phyloP scores from a whole-genome alignment of 176 grass and related monocot genomes.

The Luzula sylvatica region DNA sequence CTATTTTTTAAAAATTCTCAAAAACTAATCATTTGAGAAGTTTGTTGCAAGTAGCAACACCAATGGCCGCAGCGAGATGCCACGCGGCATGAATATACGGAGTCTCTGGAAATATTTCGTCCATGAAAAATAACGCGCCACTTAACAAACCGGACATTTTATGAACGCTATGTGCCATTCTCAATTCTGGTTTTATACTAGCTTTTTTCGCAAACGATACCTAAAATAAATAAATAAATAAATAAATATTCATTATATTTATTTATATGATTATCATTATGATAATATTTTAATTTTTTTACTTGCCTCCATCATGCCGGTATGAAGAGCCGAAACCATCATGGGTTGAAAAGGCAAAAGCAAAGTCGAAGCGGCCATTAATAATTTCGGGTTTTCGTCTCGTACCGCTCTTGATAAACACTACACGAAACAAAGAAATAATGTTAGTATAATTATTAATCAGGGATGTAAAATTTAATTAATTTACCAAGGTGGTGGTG shows the following conservation, averaged over 20 bases:
- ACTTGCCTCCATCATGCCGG: constrained; percentile 94
- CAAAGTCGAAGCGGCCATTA: constrained; percentile 85
- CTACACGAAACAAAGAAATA: constrained; percentile 29
- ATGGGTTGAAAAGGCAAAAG: constrained; percentile 81
- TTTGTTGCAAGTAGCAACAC: constrained; percentile 77
- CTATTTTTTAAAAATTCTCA: background rate
- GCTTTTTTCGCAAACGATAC: constrained; percentile 76
- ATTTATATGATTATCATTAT: background rate
- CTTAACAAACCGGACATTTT: constrained; percentile 76
- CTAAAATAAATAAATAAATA: constrained; percentile 23
- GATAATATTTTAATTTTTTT: background rate
- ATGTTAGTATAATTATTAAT: background rate
- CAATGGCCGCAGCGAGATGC: constrained; percentile 85
- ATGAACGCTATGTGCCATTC: constrained; percentile 75
- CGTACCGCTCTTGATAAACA: constrained; percentile 69
- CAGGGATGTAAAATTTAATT: background rate
- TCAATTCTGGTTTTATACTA: constrained; percentile 66
- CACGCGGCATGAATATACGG: constrained; percentile 91
- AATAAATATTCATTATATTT: background rate
- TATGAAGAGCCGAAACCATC: constrained; percentile 89
- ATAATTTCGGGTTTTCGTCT: constrained; percentile 78
- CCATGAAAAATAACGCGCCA: constrained; percentile 70
- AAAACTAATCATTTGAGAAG: constrained; percentile 56
- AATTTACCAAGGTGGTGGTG: constrained; percentile 64
- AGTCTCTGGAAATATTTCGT: constrained; percentile 61